These are phyloP conservation scores for Theobroma cacao DNA, from an alignment of 345 rosid species.

Conservation along the genomic window DNA sequence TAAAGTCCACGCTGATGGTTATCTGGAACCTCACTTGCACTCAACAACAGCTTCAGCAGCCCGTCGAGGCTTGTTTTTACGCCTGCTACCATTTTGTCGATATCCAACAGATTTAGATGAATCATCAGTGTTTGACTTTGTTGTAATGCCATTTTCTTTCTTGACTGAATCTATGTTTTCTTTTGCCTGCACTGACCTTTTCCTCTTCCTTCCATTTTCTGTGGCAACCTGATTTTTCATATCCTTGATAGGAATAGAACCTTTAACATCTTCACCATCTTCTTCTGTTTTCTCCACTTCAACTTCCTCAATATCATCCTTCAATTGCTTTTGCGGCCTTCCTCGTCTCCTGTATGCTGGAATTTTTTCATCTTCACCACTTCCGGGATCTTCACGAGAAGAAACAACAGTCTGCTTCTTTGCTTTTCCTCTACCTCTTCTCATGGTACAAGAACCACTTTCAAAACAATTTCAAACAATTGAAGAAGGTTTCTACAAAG, in stretches of 20 bases:
- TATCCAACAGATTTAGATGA: slow-evolving; percentile 45
- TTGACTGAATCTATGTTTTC: slow-evolving; percentile 32
- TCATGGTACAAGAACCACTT: slow-evolving; percentile 27
- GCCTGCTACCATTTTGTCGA: slow-evolving; percentile 57
- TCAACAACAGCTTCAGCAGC: slow-evolving; percentile 84
- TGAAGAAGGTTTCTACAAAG: slow-evolving; percentile 16
- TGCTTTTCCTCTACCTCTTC: slow-evolving; percentile 73
- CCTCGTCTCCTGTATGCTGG: slow-evolving; percentile 60
- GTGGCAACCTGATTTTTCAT: slow-evolving; percentile 28
- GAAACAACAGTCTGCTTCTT: slow-evolving; percentile 54
- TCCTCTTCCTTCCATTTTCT: slow-evolving; percentile 59
- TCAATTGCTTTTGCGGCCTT: slow-evolving; percentile 60
- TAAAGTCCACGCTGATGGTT: slow-evolving; percentile 4
- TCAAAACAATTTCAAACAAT: slow-evolving; percentile 6
- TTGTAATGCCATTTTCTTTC: slow-evolving; percentile 46
- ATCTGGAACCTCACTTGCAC: slow-evolving; percentile 42
- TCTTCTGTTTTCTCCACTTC: slow-evolving; percentile 37
- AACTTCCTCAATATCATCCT: slow-evolving; percentile 46
- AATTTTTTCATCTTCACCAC: slow-evolving; percentile 61
- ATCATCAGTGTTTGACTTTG: slow-evolving; percentile 44
- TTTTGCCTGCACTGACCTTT: slow-evolving; percentile 35
- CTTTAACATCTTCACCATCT: slow-evolving; percentile 40
- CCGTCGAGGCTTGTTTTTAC: slow-evolving; percentile 74
- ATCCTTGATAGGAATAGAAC: slow-evolving; percentile 34
- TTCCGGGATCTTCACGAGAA: slow-evolving; percentile 46